These are phyloP conservation scores for Calonectria multiphialidica DNA, from an alignment of 2,329 filamentous ascomycete species.

Conservation along the genomic window DNA sequence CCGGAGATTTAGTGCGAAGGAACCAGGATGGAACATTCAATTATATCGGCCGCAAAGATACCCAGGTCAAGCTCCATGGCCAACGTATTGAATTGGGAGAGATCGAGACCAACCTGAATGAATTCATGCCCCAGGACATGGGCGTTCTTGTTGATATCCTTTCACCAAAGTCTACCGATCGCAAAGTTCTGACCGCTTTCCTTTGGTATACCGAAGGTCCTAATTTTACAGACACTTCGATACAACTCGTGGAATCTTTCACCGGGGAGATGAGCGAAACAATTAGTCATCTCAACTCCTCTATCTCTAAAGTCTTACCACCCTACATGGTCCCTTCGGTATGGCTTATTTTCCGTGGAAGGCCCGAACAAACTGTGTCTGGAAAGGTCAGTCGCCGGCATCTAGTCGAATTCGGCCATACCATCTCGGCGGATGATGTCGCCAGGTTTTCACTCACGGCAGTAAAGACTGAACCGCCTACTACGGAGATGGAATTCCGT, in stretches of 20 bases:
- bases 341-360: slow-evolving; percentile 18
- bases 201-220: slow-evolving; percentile 4
- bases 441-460: not conserved
- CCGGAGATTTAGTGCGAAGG: slow-evolving; percentile 41
- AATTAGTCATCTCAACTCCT: not conserved
- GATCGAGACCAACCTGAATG: slow-evolving; percentile 38
- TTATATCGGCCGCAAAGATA: slow-evolving; percentile 45
- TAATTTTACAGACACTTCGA: not conserved
- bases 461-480: not conserved
- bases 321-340: slow-evolving; percentile 29
- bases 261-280: not conserved
- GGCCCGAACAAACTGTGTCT: slow-evolving; percentile 28
- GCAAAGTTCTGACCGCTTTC: slow-evolving; percentile 18
- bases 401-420: slow-evolving; percentile 5
- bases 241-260: not conserved
- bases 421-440: not conserved
- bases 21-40: slow-evolving; percentile 40
- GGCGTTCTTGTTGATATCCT: slow-evolving; percentile 32
- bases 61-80: slow-evolving; percentile 46
- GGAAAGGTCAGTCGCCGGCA: slow-evolving; percentile 33
- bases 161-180: not conserved
- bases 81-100: slow-evolving; percentile 46
- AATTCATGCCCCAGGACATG: slow-evolving; percentile 25
- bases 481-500: not conserved
- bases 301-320: slow-evolving; percentile 24